A percentile compares a stretch with the other conserved stretches of the same genome.
phyloP scores from a whole-genome alignment of 768 basidiomycete genomes.

The Sutorius australiensis region DNA sequence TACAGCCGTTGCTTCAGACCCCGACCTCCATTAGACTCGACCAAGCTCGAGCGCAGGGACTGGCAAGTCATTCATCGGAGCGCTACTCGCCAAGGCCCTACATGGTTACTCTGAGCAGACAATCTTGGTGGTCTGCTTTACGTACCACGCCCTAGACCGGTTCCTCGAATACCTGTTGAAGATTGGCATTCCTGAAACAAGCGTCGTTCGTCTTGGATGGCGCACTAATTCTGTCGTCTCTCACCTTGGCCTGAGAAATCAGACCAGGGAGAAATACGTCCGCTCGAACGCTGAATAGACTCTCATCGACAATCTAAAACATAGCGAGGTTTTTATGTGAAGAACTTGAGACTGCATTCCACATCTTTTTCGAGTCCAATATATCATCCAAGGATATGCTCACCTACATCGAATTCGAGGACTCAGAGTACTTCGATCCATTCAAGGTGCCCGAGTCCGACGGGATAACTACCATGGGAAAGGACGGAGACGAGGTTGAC shows the following conservation, averaged over 20 bases:
- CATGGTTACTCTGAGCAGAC: slow-evolving; percentile 43
- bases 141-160: slow-evolving; percentile 70
- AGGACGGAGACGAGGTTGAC: slow-evolving; percentile 34
- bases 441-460: slow-evolving; percentile 42
- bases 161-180: slow-evolving; percentile 59
- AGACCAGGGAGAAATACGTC: slow-evolving; percentile 23
- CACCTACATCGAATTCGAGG: slow-evolving; percentile 50
- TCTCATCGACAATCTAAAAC: slow-evolving; percentile 40
- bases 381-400: slow-evolving; percentile 33
- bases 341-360: slow-evolving; percentile 30
- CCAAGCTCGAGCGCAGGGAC: slow-evolving; percentile 56
- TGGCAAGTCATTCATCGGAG: slow-evolving; percentile 70
- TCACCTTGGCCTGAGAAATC: slow-evolving; percentile 41
- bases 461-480: slow-evolving; percentile 46
- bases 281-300: slow-evolving; percentile 37
- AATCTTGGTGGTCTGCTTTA: slow-evolving; percentile 67
- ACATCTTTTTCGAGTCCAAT: slow-evolving; percentile 21
- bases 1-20: slow-evolving; percentile 37
- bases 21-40: slow-evolving; percentile 47
- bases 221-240: slow-evolving; percentile 50
- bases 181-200: slow-evolving; percentile 49
- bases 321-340: slow-evolving; percentile 2
- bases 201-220: slow-evolving; percentile 53
- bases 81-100: slow-evolving; percentile 55
- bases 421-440: slow-evolving; percentile 42